These are phyloP conservation scores for Coemansia sp. DNA, from an alignment of 192 early-diverging fungal genomes.

Conservation along the genomic window DNA sequence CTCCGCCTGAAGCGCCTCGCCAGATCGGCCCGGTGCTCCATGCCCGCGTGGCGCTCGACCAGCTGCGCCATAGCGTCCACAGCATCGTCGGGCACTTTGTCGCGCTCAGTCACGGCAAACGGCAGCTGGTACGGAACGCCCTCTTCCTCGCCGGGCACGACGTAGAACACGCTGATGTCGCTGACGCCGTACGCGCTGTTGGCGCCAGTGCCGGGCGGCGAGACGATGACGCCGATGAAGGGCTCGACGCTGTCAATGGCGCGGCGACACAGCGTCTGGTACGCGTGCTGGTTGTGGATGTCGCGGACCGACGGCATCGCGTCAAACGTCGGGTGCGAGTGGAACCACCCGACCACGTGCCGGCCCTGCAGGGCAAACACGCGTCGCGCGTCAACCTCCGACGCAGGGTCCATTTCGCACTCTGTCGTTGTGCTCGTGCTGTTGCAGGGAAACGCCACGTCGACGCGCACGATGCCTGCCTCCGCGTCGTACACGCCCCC, in stretches of 20 bases:
- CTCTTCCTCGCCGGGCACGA: slow-evolving; percentile 3
- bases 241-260: slow-evolving; percentile 71
- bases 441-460: slow-evolving; percentile 78
- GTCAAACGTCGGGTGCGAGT: slow-evolving; percentile 94
- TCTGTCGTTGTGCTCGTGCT: slow-evolving; percentile 82
- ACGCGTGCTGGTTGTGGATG: slow-evolving; percentile 85
- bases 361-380: slow-evolving; percentile 66
- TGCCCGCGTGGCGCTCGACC: slow-evolving; percentile 62
- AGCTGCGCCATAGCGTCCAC: slow-evolving; percentile 60
- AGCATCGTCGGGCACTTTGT: slow-evolving; percentile 55
- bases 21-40: slow-evolving; percentile 62
- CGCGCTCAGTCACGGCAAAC: slow-evolving; percentile 52
- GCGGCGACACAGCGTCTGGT: slow-evolving; percentile 81
- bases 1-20: slow-evolving; percentile 52
- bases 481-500: slow-evolving; percentile 73
- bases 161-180: slow-evolving; percentile 25
- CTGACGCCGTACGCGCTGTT: slow-evolving; percentile 55
- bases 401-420: slow-evolving; percentile 94
- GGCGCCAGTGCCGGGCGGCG: slow-evolving; percentile 65
- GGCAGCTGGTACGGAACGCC: slow-evolving; percentile 20
- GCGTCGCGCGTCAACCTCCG: slow-evolving; percentile 82
- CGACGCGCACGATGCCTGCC: slow-evolving; percentile 59
- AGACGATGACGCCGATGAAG: slow-evolving; percentile 89
- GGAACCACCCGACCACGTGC: slow-evolving; percentile 92
- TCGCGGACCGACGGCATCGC: slow-evolving; percentile 88